phyloP scores from a whole-genome alignment of 2,329 filamentous ascomycete genomes.

The Pseudogymnoascus sp. region DNA sequence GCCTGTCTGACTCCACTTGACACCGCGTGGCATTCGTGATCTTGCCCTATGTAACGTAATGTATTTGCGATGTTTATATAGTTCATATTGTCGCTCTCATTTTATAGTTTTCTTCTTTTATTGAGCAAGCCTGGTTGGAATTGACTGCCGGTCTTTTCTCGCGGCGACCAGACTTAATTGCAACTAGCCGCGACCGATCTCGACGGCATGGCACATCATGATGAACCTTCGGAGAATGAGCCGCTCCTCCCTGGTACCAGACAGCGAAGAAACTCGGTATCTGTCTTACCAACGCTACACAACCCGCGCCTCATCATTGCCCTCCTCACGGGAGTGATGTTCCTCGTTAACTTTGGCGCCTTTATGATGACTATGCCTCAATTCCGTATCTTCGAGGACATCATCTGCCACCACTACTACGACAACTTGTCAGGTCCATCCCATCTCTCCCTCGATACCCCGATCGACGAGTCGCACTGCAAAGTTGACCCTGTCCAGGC shows the following conservation, averaged over 20 bases:
- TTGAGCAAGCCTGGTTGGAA: background rate
- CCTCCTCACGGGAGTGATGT: conserved; percentile 25
- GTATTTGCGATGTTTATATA: background rate
- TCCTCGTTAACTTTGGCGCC: conserved; percentile 24
- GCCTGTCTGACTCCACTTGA: background rate
- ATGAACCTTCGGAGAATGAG: background rate
- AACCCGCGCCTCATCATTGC: conserved; percentile 19
- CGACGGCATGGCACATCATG: background rate
- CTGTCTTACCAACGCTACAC: background rate
- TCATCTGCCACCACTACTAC: conserved; percentile 33
- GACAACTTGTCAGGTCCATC: conserved; percentile 17
- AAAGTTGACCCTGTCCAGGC: conserved; percentile 32
- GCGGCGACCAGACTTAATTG: background rate
- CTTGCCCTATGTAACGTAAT: background rate
- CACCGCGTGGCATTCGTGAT: background rate
- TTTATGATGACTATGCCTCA: conserved; percentile 28
- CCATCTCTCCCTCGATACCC: conserved; percentile 17
- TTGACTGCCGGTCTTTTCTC: background rate
- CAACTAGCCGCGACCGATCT: background rate
- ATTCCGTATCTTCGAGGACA: conserved; percentile 32
- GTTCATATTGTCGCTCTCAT: background rate
- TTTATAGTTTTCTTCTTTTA: background rate
- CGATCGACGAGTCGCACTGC: conserved; percentile 31
- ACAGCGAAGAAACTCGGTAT: background rate
- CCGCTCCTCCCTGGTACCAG: background rate